Base-by-base conservation (phyloP, 495 filamentous ascomycete species). In the Penicillium cosmopolitanum region DNA sequence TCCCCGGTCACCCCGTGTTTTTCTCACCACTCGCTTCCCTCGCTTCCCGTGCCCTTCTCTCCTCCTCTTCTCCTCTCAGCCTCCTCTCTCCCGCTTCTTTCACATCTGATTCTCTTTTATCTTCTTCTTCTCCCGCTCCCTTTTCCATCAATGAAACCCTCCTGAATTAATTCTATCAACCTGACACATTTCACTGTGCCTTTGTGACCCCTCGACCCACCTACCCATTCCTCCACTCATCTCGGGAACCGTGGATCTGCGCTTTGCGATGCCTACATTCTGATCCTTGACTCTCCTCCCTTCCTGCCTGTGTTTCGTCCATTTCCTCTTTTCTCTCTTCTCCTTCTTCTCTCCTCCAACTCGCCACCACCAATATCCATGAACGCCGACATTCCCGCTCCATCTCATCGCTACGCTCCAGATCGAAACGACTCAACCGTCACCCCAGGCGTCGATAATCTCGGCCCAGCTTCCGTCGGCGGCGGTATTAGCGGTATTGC, bases 401-500 rank as follows among this genome's bases (percentile, higher is more conserved):
- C 68, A 19, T 35, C 53, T 16, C 66, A 64, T 50, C 56, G 56
- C 25, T 66, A 64, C 48, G 16, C 51, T 0, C 47, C 48, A 4
- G 47, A 58, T 3, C 73, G 68, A 33, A 55, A 75, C n/a, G 76
- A 76, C 57, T 83, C 80, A 51, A 86, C 77, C 48, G 80, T 85
- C 43, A 91, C 89, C 7, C 90, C 90, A 5, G 89, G 88, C 10
- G 81, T 84, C 38, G 90, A 93, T 72, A 92, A 93, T 66, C 83
- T 91, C 53, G 84, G 89, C 47, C 84, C 87, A 25, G 72, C 79
- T 43, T 89, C 90, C 12, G 83, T 82, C 48, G 91, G 90, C 54
- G 91, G 90, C 31, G 91, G 90, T 25, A 89, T 93, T 69, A 82
- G 88, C 16, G 89, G 88, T 25, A 87, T 93, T 55, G 89, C 91